A percentile compares a stretch with the other conserved stretches of the same genome.
Conservation (phyloP, 345 rosid species). For the Aquilaria yunnanensis region DNA sequence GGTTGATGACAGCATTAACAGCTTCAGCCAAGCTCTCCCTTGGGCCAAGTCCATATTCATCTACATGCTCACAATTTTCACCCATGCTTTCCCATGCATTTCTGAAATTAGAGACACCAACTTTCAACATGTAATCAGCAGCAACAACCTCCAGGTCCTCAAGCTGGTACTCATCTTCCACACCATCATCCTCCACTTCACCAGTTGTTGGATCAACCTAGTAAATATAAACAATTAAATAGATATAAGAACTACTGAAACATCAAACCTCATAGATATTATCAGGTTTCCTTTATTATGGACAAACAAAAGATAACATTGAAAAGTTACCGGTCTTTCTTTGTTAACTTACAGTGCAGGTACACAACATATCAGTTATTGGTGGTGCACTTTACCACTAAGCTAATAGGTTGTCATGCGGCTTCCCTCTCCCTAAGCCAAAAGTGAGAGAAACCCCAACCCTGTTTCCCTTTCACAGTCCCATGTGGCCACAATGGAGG, state of each 20-base stretch:
- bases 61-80: slow-evolving; percentile 61
- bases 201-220: slow-evolving; percentile 84
- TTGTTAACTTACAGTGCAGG: too few species aligned
- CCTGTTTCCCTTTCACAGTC: too few species aligned
- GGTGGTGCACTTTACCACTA: neutral
- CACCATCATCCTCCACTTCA: slow-evolving; percentile 83
- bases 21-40: slow-evolving; percentile 81
- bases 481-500: too few species aligned
- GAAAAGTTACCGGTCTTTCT: too few species aligned
- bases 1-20: slow-evolving; percentile 66
- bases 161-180: slow-evolving; percentile 89
- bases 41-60: slow-evolving; percentile 87
- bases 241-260: neutral
- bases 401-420: too few species aligned
- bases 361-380: too few species aligned
- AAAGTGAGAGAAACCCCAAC: too few species aligned
- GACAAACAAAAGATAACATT: too few species aligned
- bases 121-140: slow-evolving; percentile 74
- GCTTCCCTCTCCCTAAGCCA: too few species aligned
- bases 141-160: slow-evolving; percentile 88
- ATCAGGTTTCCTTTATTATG: too few species aligned
- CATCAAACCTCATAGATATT: neutral
- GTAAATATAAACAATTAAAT: slow-evolving; percentile 6
- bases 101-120: slow-evolving; percentile 76
- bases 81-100: slow-evolving; percentile 87